Base-by-base conservation (phyloP, 129 eudicot species). In the Tagetes patula region DNA sequence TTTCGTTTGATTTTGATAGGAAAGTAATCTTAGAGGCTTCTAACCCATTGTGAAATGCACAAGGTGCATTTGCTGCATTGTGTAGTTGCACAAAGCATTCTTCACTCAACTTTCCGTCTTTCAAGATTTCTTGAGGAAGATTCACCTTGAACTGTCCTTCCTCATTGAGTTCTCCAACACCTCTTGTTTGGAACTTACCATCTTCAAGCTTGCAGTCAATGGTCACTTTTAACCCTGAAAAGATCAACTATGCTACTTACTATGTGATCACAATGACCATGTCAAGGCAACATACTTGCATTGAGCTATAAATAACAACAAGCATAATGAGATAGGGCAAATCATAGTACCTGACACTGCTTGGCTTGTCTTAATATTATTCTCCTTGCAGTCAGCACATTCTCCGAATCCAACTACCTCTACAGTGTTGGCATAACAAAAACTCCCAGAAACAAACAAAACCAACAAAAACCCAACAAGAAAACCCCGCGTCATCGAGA, bases 21-120 rank as follows among this genome's bases (percentile, higher is more conserved):
- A 82, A 77, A 41, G 73, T 75, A 32, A 89, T 77, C 75, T 89
- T 92, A 74, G 94, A 68, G 59, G 87, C 74, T 71, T 89, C 91
- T 36, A 85, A 9, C 69, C 93, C 96, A 37, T 79, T 77, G 73
- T 87, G 83, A 58, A 89, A 69, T 13, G 95, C 90, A 77, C 98
- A 92, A 5, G 95, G 95, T 53, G 84, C 67, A 14, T 79, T 65
- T 60, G 90, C 87, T 50, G 96, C 95, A 79, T 88, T 84, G 77
- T 92, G 96, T 31, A 92, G 95, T 67, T 89, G 96, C 49, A 84
- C 95, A 39, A 85, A 89, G 69, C 98, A 92, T 75, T 92, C 92
- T 47, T 89, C 84, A 33, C 79, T 82, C 40, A 87, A 75, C 45
- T 87, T 82, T 13, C 83, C 93, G 66, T 91, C 83, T 80, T 88